Evolutionary conservation across 129 eudicot genomes (phyloP).

Genomic region (Saposhnikovia divaricata): DNA sequence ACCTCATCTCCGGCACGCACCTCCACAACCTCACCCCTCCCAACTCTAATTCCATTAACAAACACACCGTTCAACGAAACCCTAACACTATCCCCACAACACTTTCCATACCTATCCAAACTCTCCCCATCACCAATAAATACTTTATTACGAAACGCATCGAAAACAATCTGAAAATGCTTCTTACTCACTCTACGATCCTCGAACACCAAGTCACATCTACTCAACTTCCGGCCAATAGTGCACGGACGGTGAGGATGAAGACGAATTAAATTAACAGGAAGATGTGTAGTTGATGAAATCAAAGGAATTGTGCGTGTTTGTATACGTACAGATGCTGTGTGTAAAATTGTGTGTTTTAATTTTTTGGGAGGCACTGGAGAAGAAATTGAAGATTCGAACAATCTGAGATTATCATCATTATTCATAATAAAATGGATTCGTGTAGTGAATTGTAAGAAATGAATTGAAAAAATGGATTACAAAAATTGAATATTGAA

Average conservation of each 20-base stretch:
- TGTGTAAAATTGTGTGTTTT: constrained; percentile 18
- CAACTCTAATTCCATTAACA: constrained; percentile 64
- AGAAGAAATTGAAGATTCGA: constrained; percentile 10
- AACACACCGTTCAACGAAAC: constrained; percentile 74
- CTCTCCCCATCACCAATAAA: constrained; percentile 45
- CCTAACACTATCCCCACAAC: constrained; percentile 24
- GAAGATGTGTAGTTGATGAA: constrained; percentile 22
- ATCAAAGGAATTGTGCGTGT: constrained; percentile 32
- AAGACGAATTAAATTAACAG: constrained; percentile 29
- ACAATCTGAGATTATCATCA: constrained; percentile 37
- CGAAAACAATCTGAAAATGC: constrained; percentile 53
- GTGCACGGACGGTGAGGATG: constrained; percentile 41
- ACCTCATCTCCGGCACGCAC: constrained; percentile 58
- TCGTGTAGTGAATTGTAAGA: neutral
- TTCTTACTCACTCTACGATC: constrained; percentile 60
- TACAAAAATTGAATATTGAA: neutral
- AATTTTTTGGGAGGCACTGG: constrained; percentile 27
- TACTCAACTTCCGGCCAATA: constrained; percentile 41
- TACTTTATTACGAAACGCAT: constrained; percentile 36
- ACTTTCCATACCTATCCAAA: constrained; percentile 12
- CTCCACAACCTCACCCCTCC: constrained; percentile 38
- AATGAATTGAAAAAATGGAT: neutral
- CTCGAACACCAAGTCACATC: constrained; percentile 37
- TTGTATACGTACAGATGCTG: constrained; percentile 36
- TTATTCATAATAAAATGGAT: constrained; percentile 5